Evolutionary conservation across 768 basidiomycete species (phyloP), one percentile per base, ranked within the genome.

Genomic region (Dentipellis sp.): DNA sequence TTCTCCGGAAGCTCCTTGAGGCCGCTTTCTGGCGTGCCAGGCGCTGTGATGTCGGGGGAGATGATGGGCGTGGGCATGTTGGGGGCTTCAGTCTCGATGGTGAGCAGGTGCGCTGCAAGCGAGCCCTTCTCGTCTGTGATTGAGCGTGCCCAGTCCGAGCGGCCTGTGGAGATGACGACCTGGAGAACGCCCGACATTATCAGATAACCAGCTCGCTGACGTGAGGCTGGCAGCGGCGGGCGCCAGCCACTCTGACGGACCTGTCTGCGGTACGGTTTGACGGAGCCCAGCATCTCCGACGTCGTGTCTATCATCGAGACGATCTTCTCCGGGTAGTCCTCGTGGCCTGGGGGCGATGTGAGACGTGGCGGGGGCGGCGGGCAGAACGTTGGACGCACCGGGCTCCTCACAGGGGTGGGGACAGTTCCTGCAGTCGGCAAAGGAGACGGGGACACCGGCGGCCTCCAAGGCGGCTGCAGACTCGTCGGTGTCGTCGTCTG

Each of bases 121-220:
- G 86, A 82, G 50, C 77, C 80, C 22, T 77, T 72, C 23, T 80
- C 86, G 56, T 84, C 79, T 2, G 87, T 86, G 57, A 97, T 82
- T 45, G 93, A 84, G 42, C 76, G 75, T 39, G 82, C 80, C 94
- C 94, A 97, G 72, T 98, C 92, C 17, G 83, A 76, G 69, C 88
- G 84, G 6, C 92, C 92, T 0, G 93, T 95, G 1, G 91, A 94
- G 53, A 97, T 88, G 36, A 97, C 75, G 36, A 95, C 77, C 86
- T 94, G 66, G 4, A 45, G 19, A 12, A 19, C 16, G 14, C 16
- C 9, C 35, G 12, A 16, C 23, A n/a, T 60, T 51, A 58, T 47
- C 47, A 58, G 57, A 61, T 59, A 52, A 58, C 39, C 14, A 10
- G 35, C 42, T 10, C 22, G 11, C 14, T 38, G 8, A 12, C 12